A percentile compares a stretch with the other conserved stretches of the same genome.
These are phyloP conservation scores for Exophiala phaeomuriformis DNA, from an alignment of 2,329 filamentous ascomycete species.

Conservation along the genomic window DNA sequence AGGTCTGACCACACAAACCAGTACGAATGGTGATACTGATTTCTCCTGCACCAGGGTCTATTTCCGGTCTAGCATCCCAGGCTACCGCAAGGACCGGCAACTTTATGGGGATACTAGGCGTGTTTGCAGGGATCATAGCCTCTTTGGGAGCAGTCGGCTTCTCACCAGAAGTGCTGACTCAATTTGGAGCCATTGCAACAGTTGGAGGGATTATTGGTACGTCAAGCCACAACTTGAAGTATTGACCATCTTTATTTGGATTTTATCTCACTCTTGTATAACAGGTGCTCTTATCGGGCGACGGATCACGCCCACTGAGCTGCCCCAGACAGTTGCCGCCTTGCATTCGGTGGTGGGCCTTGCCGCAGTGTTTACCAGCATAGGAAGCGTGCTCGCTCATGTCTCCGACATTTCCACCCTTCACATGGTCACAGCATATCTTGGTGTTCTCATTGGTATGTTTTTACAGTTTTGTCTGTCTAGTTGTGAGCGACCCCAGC, in stretches of 20 bases:
- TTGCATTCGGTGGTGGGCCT: constrained; percentile 85
- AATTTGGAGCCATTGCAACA: constrained; percentile 70
- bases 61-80: constrained; percentile 76
- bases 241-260: not conserved
- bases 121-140: constrained; percentile 72
- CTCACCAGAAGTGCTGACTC: constrained; percentile 66
- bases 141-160: constrained; percentile 77
- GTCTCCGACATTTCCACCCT: constrained; percentile 60
- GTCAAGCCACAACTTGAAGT: constrained; percentile 8
- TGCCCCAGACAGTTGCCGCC: constrained; percentile 83
- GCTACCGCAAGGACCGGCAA: constrained; percentile 78
- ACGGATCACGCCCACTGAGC: constrained; percentile 77
- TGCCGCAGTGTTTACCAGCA: constrained; percentile 79
- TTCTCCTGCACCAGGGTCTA: constrained; percentile 41
- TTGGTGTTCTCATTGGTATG: constrained; percentile 71
- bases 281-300: constrained; percentile 63
- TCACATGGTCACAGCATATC: constrained; percentile 77
- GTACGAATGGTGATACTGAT: too few species aligned
- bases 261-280: constrained; percentile 5
- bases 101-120: constrained; percentile 76
- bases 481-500: not conserved
- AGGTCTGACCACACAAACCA: not conserved
- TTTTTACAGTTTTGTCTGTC: not conserved
- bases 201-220: constrained; percentile 58
- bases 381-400: constrained; percentile 74